Evolutionary conservation across 2,329 filamentous ascomycete species (phyloP).

Genomic region (Colletotrichum sp.): DNA sequence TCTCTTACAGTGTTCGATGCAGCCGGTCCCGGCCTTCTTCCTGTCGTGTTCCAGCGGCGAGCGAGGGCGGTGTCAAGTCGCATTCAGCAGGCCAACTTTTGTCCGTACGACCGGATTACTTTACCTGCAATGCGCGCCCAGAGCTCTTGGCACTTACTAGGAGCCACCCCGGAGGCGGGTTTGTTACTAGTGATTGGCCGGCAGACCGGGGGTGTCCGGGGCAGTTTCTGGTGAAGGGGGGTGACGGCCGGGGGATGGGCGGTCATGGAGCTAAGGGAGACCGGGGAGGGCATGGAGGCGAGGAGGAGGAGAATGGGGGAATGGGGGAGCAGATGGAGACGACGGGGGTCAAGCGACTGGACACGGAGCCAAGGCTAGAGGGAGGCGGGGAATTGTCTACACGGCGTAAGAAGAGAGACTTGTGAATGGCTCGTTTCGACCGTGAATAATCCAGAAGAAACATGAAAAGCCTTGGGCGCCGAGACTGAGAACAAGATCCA

Average conservation of each 20-base stretch:
- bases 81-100: not conserved
- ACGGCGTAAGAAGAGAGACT: not conserved
- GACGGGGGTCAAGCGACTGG: not conserved
- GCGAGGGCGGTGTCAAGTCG: not conserved
- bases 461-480: not conserved
- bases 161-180: not conserved
- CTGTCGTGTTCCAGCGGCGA: not conserved
- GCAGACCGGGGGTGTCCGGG: not conserved
- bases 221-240: not conserved
- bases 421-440: not conserved
- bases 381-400: not conserved
- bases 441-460: not conserved
- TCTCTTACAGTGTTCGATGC: not conserved
- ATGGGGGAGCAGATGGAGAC: not conserved
- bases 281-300: not conserved
- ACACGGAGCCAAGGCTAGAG: not conserved
- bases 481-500: not conserved
- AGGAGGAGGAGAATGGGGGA: not conserved
- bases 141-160: conserved; percentile 7
- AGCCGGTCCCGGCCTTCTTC: not conserved
- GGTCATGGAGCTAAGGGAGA: not conserved
- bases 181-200: not conserved
- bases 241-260: not conserved
- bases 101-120: conserved; percentile 3
- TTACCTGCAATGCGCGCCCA: conserved; percentile 6